Base-by-base conservation (phyloP, 805 yeast species). In the Lipomyces orientalis region DNA sequence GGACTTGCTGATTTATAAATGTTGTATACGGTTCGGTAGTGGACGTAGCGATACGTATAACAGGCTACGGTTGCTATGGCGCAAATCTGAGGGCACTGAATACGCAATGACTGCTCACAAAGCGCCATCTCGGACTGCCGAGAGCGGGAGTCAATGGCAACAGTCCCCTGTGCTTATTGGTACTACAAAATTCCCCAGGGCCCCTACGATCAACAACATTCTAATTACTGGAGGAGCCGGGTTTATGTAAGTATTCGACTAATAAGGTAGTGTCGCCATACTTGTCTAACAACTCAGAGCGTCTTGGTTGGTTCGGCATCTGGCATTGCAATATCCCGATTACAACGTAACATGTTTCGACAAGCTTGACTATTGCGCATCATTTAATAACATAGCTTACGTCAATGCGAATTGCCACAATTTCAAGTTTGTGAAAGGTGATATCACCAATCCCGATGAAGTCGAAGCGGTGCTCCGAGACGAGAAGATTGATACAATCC, bases 221-320 rank as follows among this genome's bases (percentile, higher is more conserved):
- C 75, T 85, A 37, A 82, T 86, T 4, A 82, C 88, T 7, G 88
- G 88, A 6, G 88, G 87, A 1, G 85, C 86, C 5, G 89, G 89
- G 1, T 86, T 86, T 68, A 82, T 86, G 66, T 76, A 68, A 63
- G 79, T n/a, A 22, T 52, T 19, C n/a, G 22, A 25, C 55, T 25
- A 25, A 43, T 19, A 43, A 1, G 4, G 49, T 43, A 9, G 7
- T 9, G 22, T 43, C 49, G 19, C 34, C n/a, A n/a, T n/a, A 4
- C 16, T 46, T 22, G 25, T 19, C 43, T 9, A 43, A 43, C 49
- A 33, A 25, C 16, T 4, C 49, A 76, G 79, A 19, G 88, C 87
- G 3, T 82, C 86, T 0, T 81, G 85, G 78, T 77, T 83, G 58
- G 77, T 83, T 14, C 76, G 80, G 10, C 75, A 76, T 62, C 73